Conservation (phyloP, 2,329 filamentous ascomycete genomes). For the Cladophialophora immunda region DNA sequence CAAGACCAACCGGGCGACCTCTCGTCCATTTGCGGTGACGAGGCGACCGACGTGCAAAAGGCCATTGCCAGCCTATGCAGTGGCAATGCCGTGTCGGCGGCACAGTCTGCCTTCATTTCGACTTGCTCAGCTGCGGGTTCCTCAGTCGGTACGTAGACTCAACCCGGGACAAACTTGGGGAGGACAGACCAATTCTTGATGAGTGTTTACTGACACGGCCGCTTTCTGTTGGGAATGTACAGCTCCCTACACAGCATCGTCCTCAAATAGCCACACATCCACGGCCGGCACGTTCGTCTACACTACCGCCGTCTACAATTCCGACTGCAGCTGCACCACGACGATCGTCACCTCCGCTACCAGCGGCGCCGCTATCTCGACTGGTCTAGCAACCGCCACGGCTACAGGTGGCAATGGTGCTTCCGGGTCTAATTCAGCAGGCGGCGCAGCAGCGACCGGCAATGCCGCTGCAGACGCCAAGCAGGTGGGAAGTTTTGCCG, state of each 20-base stretch:
- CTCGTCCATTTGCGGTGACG: constrained; percentile 50
- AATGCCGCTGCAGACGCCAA: constrained; percentile 47
- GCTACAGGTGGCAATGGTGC: constrained; percentile 17
- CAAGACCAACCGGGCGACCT: constrained; percentile 50
- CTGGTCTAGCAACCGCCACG: constrained; percentile 26
- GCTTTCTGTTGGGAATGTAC: constrained; percentile 8
- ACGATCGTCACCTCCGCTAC: constrained; percentile 31
- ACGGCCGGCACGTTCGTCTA: constrained; percentile 35
- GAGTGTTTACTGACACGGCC: neutral
- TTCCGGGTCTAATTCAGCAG: constrained; percentile 40
- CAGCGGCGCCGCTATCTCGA: constrained; percentile 34
- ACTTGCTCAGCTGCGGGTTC: constrained; percentile 52
- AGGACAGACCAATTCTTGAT: neutral
- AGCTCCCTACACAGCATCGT: constrained; percentile 44
- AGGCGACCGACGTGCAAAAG: constrained; percentile 47
- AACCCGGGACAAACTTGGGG: neutral
- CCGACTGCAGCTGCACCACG: constrained; percentile 36
- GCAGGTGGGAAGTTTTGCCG: constrained; percentile 41
- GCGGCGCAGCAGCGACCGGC: constrained; percentile 44
- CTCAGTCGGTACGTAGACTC: constrained; percentile 50
- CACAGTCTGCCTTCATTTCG: constrained; percentile 50
- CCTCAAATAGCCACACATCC: constrained; percentile 37
- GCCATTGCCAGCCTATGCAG: constrained; percentile 50
- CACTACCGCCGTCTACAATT: constrained; percentile 42
- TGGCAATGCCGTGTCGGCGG: constrained; percentile 42